Percentiles rank a stretch among this genome's conserved stretches.
phyloP scores from a whole-genome alignment of 129 eudicot genomes.

The Flaveria sonorensis region DNA sequence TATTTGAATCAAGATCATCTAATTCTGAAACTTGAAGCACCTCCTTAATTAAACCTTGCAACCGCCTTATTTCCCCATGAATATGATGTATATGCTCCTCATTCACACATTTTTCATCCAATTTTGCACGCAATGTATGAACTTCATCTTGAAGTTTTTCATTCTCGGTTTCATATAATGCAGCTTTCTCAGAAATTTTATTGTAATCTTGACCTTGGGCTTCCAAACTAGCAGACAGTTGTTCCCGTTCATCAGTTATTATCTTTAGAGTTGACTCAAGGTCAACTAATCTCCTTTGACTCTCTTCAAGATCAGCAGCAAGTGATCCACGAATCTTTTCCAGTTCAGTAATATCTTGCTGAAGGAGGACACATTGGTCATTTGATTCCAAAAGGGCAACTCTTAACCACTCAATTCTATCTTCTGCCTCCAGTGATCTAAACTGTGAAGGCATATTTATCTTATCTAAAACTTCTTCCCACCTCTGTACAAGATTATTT shows the following conservation, averaged over 20 bases:
- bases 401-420: constrained; percentile 83
- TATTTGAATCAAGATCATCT: constrained; percentile 46
- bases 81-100: constrained; percentile 52
- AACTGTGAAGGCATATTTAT: constrained; percentile 70
- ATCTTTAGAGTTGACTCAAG: constrained; percentile 57
- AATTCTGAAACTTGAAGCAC: constrained; percentile 54
- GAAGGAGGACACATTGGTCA: constrained; percentile 59
- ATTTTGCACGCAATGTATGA: constrained; percentile 38
- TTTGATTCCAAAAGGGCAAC: constrained; percentile 70
- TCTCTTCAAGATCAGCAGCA: constrained; percentile 60
- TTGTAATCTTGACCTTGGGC: constrained; percentile 49
- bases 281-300: constrained; percentile 53
- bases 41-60: constrained; percentile 53
- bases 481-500: constrained; percentile 79
- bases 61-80: constrained; percentile 60
- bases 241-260: constrained; percentile 60
- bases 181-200: constrained; percentile 40
- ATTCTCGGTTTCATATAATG: constrained; percentile 36
- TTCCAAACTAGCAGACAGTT: constrained; percentile 58
- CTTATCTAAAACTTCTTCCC: constrained; percentile 84
- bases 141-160: constrained; percentile 49
- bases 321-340: constrained; percentile 56
- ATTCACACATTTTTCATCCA: constrained; percentile 47
- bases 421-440: constrained; percentile 86
- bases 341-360: constrained; percentile 58